Percentiles rank a stretch among this genome's conserved stretches.
Conservation (phyloP, 495 filamentous ascomycete species). For the Trichocladium antarcticum region DNA sequence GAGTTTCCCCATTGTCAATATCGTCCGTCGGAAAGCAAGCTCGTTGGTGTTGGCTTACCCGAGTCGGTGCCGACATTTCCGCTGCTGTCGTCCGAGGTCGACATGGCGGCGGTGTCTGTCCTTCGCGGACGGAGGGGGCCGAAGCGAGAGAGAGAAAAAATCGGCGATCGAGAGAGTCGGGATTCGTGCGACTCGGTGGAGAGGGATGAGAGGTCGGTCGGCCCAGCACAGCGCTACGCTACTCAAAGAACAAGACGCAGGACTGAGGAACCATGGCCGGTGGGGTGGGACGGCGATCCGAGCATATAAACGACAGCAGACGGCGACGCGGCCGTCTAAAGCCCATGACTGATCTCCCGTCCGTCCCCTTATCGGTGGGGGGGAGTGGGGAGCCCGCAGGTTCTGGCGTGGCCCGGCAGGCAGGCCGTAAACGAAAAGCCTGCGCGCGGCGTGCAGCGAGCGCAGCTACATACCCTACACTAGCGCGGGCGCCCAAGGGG, state of each 20-base stretch:
- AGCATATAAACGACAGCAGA: conserved; percentile 4
- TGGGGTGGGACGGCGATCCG: conserved; percentile 8
- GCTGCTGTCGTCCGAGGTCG: conserved; percentile 7
- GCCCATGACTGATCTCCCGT: neutral
- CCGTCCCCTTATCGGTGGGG: neutral
- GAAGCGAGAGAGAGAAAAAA: neutral
- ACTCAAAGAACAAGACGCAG: neutral
- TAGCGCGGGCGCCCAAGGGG: neutral
- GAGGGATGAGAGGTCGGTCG: neutral
- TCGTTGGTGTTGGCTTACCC: conserved; percentile 1
- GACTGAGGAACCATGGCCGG: neutral
- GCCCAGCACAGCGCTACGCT: too few relatives aligned
- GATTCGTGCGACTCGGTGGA: neutral
- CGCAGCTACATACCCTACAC: neutral
- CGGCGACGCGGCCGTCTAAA: neutral
- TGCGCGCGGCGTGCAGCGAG: conserved; percentile 3
- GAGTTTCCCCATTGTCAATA: neutral
- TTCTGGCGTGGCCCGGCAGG: neutral
- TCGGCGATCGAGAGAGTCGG: neutral
- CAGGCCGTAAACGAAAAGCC: neutral
- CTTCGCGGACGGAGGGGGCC: neutral
- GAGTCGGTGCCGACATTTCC: conserved; percentile 3
- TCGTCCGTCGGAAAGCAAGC: neutral
- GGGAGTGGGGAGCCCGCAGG: conserved; percentile 5
- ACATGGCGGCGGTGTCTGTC: conserved; percentile 5